These are phyloP conservation scores for Periglandula ipomoeae DNA, from an alignment of 2,329 filamentous ascomycete genomes.

Conservation along the genomic window DNA sequence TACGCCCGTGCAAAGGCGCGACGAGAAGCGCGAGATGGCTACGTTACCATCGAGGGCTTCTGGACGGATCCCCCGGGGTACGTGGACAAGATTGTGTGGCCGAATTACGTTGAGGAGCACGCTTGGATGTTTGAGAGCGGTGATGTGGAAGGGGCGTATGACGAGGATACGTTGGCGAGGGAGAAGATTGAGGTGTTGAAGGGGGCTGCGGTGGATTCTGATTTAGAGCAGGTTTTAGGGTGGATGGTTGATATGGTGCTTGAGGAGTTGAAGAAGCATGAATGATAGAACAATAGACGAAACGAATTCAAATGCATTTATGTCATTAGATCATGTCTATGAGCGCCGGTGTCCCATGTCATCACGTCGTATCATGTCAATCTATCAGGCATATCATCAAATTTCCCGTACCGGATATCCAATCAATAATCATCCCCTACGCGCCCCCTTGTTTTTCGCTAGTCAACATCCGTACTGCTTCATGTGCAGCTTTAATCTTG, in stretches of 20 bases:
- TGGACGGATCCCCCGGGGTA: conserved; percentile 94
- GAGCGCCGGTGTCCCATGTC: not conserved
- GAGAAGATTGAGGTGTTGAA: conserved; percentile 41
- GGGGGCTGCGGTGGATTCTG: conserved; percentile 36
- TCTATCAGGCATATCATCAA: too few species aligned
- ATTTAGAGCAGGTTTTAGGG: conserved; percentile 52
- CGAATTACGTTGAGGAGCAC: conserved; percentile 79
- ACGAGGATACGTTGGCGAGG: conserved; percentile 33
- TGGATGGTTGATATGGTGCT: conserved; percentile 62
- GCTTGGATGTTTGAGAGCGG: conserved; percentile 66
- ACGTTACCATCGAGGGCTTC: conserved; percentile 80
- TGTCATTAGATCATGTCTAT: not conserved
- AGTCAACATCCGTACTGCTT: conserved; percentile 32
- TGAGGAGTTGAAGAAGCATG: conserved; percentile 28
- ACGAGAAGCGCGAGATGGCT: conserved; percentile 61
- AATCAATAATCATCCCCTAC: not conserved
- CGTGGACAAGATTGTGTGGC: conserved; percentile 92
- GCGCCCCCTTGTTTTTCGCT: conserved; percentile 8
- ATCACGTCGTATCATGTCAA: not conserved
- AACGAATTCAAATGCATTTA: not conserved
- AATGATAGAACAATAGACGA: not conserved
- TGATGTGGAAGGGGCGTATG: conserved; percentile 52
- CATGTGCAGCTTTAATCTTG: conserved; percentile 44
- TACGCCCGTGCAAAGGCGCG: conserved; percentile 55
- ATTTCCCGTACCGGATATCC: not conserved